phyloP scores from a whole-genome alignment of 306 rosid genomes.

The Vigna angularis region DNA sequence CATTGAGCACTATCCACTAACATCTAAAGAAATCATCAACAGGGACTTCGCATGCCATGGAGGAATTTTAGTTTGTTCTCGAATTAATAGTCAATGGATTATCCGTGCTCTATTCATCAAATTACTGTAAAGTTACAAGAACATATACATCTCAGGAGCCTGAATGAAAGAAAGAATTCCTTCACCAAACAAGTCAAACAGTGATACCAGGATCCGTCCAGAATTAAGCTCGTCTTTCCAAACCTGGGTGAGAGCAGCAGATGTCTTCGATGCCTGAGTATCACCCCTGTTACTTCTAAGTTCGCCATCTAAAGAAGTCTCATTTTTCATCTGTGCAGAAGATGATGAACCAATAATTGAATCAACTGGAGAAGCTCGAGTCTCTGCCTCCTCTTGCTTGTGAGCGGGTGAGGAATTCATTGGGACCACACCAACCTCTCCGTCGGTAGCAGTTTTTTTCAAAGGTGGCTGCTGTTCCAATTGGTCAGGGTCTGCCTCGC shows the following conservation, averaged over 20 bases:
- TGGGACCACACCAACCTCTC: slow-evolving; percentile 36
- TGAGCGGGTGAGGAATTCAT: slow-evolving; percentile 47
- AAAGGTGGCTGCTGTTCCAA: slow-evolving; percentile 47
- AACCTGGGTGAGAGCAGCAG: slow-evolving; percentile 70
- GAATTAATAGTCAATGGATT: background rate
- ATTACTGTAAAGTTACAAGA: slow-evolving; percentile 49
- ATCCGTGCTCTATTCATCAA: slow-evolving; percentile 13
- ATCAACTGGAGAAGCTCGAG: slow-evolving; percentile 44
- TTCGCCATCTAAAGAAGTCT: slow-evolving; percentile 32
- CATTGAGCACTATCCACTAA: background rate
- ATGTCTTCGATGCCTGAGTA: slow-evolving; percentile 45
- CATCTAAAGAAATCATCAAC: slow-evolving; percentile 32
- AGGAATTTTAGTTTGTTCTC: slow-evolving; percentile 25
- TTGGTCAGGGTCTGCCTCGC: slow-evolving; percentile 49
- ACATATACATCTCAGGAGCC: slow-evolving; percentile 71
- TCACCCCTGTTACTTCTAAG: slow-evolving; percentile 38
- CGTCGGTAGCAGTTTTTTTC: slow-evolving; percentile 52
- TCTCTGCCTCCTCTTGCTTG: slow-evolving; percentile 45
- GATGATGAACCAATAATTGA: slow-evolving; percentile 45
- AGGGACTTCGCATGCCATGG: background rate
- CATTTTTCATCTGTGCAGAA: slow-evolving; percentile 41
- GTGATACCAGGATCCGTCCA: slow-evolving; percentile 56
- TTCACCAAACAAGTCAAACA: slow-evolving; percentile 75
- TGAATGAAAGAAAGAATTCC: slow-evolving; percentile 67
- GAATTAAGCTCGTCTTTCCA: slow-evolving; percentile 83